Evolutionary conservation across 495 filamentous ascomycete species (phyloP).

Genomic region (Daldinia decipiens): DNA sequence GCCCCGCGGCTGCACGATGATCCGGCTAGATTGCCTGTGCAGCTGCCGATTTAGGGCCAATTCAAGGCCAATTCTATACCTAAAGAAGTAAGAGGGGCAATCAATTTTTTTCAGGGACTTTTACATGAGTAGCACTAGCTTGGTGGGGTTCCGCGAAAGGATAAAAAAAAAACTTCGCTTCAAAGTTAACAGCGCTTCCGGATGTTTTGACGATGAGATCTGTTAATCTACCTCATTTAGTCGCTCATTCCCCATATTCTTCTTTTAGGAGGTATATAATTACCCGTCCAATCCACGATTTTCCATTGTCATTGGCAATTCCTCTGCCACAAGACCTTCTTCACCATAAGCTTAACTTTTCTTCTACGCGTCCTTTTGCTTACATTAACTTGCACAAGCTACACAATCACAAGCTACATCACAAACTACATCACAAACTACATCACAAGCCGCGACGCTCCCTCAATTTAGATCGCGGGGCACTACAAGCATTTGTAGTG

Average conservation of each 20-base stretch:
- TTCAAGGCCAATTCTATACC: conserved; percentile 14
- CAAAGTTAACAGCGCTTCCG: conserved; percentile 13
- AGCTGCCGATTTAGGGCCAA: conserved; percentile 7
- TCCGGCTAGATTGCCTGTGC: conserved; percentile 14
- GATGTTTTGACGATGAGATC: conserved; percentile 28
- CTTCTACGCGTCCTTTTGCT: background rate
- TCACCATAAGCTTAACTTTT: conserved; percentile 8
- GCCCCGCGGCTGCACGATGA: conserved; percentile 32
- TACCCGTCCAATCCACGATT: background rate
- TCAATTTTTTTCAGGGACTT: conserved; percentile 27
- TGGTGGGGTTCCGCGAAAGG: conserved; percentile 16
- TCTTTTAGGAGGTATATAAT: conserved; percentile 13
- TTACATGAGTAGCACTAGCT: conserved; percentile 15
- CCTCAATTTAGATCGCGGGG: conserved; percentile 36
- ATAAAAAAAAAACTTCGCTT: conserved; percentile 28
- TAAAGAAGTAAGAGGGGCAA: conserved; percentile 46
- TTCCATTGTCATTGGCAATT: background rate
- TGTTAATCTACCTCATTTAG: conserved; percentile 25
- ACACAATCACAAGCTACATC: background rate
- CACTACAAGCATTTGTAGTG: conserved; percentile 13
- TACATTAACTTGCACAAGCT: conserved; percentile 20
- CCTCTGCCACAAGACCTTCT: background rate
- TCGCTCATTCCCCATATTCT: conserved; percentile 28
- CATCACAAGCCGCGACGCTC: conserved; percentile 2
- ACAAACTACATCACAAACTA: background rate